Evolutionary conservation across 2,329 filamentous ascomycete genomes (phyloP), one percentile per base, ranked within the genome.

Genomic region (Cytospora chrysosperma): DNA sequence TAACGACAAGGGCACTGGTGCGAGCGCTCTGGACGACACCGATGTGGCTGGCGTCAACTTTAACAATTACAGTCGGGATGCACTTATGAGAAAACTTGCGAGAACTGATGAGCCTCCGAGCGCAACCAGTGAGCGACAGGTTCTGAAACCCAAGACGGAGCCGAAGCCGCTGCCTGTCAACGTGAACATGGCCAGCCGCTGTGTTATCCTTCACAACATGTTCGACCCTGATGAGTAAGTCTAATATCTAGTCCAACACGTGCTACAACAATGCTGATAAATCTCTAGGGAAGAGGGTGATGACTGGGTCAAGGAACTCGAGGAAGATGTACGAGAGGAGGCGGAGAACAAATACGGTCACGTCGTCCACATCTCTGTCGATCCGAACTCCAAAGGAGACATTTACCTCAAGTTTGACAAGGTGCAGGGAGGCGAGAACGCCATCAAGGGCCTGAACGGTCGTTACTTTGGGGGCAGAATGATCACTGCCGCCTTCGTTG

Each of bases 351-450:
- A 95, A 83, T 99, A 98, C 82, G 95, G 95, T 73, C 91, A 94
- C 72, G 94, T 99, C 72, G 93, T 98, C 76, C 95, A 99, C 86
- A 96, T 98, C 78, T 87, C 93, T 71, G 85, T 97, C 78, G 94
- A 98, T 81, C 88, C 91, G 69, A 96, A 96, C 79, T 95, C 93
- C 55, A 87, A 91, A 77, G 95, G 95, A 78, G 95, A 99, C 75
- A 94, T 99, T 71, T 99, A 97, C 78, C 88, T 99, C 76, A 99
- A 99, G 78, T 99, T 99, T 80, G 93, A 97, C 78, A 90, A 92
- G 73, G 91, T 98, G 67, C 88, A 93, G 76, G 94, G 94, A 71
- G 94, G 94, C 75, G 92, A 97, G 79, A 98, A 97, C 75, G 95
- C 95, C 72, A 96, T 98, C 79, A 96, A 96, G 77, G 95, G 95